phyloP scores from a whole-genome alignment of 2,329 filamentous ascomycete species.

The Sporothrix globosa region DNA sequence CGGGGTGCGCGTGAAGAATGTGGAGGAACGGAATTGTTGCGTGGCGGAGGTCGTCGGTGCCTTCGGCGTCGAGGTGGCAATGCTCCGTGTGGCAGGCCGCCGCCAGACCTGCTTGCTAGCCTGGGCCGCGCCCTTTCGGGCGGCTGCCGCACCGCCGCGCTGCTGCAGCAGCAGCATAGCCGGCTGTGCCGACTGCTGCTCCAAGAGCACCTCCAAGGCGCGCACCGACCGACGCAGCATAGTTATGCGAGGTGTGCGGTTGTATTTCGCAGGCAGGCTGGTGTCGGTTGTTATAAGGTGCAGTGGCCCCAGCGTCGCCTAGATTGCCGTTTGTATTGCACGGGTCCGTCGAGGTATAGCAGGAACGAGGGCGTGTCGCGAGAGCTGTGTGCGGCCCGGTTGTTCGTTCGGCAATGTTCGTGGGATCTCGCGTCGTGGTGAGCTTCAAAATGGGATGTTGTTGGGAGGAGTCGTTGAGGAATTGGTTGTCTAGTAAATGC shows the following conservation, averaged over 20 bases:
- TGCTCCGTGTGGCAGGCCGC: background rate
- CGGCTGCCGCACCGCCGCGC: background rate
- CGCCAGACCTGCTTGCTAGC: background rate
- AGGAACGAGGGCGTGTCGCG: no score
- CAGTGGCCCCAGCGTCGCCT: background rate
- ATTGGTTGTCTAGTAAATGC: background rate
- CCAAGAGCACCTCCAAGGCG: constrained; percentile 27
- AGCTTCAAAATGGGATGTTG: background rate
- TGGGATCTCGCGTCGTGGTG: background rate
- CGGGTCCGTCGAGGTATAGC: no score
- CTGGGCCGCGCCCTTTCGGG: background rate
- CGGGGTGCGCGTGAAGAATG: constrained; percentile 15
- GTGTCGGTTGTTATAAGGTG: background rate
- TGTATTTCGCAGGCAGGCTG: background rate
- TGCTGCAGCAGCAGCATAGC: constrained; percentile 23
- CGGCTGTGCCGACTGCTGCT: constrained; percentile 26
- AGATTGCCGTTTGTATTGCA: no score
- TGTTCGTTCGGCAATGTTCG: constrained; percentile 14
- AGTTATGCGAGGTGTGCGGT: background rate
- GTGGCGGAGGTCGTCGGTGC: background rate
- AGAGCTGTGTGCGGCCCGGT: background rate
- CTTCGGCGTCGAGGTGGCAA: background rate
- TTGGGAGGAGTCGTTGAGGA: background rate
- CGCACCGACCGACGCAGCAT: constrained; percentile 32
- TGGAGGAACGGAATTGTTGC: background rate